Conservation (phyloP, 768 basidiomycete species). For the Myochromella boudieri region DNA sequence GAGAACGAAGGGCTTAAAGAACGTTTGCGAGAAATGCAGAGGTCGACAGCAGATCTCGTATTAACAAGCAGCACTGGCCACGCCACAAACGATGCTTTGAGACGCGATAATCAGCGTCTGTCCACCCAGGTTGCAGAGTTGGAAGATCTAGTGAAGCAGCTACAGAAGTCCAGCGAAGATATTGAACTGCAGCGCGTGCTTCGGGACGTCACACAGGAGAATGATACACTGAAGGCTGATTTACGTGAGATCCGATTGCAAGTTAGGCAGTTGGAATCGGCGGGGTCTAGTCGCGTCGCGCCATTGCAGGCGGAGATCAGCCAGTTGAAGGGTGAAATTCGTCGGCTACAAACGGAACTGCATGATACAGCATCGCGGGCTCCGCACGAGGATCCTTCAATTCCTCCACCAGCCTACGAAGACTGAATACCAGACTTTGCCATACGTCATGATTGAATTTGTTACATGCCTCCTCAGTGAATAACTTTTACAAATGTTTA, state of each 20-base stretch:
- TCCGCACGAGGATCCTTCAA: constrained; percentile 7
- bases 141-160: constrained; percentile 28
- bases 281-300: constrained; percentile 1
- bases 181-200: constrained; percentile 23
- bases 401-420: constrained; percentile 20
- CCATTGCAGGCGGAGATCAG: constrained; percentile 11
- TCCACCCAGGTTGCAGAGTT: constrained; percentile 30
- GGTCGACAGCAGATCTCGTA: constrained; percentile 34
- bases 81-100: constrained; percentile 29
- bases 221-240: constrained; percentile 32
- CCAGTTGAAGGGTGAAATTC: constrained; percentile 14
- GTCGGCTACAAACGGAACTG: constrained; percentile 11
- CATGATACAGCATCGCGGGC: constrained; percentile 5
- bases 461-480: not conserved
- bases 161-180: constrained; percentile 29
- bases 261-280: constrained; percentile 6
- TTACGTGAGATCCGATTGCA: constrained; percentile 23
- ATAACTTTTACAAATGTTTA: not conserved
- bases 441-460: not conserved
- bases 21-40: constrained; percentile 33
- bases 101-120: constrained; percentile 32
- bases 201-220: constrained; percentile 32
- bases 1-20: constrained; percentile 39
- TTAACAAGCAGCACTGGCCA: constrained; percentile 29
- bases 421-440: constrained; percentile 3